Conservation (phyloP, 1,284 basidiomycete genomes). For the Cerioporus squamosus region DNA sequence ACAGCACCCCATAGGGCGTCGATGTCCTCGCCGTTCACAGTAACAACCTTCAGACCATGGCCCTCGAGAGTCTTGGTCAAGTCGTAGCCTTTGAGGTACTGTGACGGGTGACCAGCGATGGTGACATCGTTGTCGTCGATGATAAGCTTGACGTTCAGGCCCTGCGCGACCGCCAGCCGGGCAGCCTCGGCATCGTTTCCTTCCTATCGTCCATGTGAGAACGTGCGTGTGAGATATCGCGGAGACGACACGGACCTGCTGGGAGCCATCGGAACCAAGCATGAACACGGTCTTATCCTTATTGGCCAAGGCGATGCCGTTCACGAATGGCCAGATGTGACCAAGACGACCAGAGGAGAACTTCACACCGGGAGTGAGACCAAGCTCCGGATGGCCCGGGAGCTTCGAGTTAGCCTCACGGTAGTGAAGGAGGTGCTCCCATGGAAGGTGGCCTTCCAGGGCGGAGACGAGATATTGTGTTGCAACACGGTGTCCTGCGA, state of each 20-base stretch:
- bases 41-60: constrained; percentile 78
- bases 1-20: constrained; percentile 76
- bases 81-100: constrained; percentile 81
- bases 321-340: constrained; percentile 84
- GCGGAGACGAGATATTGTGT: constrained; percentile 84
- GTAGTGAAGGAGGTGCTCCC: constrained; percentile 81
- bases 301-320: constrained; percentile 82
- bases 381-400: constrained; percentile 85
- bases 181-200: constrained; percentile 90
- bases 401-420: constrained; percentile 84
- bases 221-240: constrained; percentile 9
- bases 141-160: constrained; percentile 81
- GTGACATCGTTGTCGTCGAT: constrained; percentile 90
- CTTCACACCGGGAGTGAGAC: constrained; percentile 84
- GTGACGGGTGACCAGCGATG: constrained; percentile 83
- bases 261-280: constrained; percentile 86
- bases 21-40: constrained; percentile 76
- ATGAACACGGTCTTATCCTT: constrained; percentile 77
- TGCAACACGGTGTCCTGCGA: constrained; percentile 81
- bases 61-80: constrained; percentile 74
- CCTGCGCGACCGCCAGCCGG: constrained; percentile 80
- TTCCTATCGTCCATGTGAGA: constrained; percentile 54
- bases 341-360: constrained; percentile 87
- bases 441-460: constrained; percentile 70
- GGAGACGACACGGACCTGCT: constrained; percentile 47